Percentiles rank a stretch among this genome's conserved stretches.
Conservation (phyloP, 2,329 filamentous ascomycete species). For the Magnaporthiopsis incrustans region DNA sequence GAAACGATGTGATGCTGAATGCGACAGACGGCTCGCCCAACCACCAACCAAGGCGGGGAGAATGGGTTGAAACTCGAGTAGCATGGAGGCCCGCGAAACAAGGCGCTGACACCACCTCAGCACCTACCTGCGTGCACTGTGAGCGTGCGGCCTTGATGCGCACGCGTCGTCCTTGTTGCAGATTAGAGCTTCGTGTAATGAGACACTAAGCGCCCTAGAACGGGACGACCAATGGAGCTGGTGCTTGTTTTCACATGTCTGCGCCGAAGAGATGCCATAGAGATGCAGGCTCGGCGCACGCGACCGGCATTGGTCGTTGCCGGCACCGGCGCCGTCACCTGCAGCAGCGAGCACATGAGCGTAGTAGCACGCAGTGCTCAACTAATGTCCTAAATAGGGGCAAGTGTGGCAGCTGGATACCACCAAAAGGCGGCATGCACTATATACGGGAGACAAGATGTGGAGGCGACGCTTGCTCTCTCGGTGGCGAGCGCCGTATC, state of each 20-base stretch:
- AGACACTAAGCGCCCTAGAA: not conserved
- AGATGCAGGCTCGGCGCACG: not conserved
- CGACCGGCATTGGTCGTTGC: not conserved
- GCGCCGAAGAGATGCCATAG: too few relatives aligned
- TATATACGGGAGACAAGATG: not conserved
- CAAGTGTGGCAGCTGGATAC: not conserved
- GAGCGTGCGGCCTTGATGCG: not conserved
- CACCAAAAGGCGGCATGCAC: not conserved
- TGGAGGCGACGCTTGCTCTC: not conserved
- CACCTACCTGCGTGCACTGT: not conserved
- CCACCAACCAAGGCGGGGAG: not conserved
- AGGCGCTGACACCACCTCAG: not conserved
- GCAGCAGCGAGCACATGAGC: not conserved
- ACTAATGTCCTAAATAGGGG: not conserved
- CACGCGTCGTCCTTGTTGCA: too few relatives aligned
- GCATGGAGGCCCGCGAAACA: not conserved
- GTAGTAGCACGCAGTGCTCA: not conserved
- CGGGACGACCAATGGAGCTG: not conserved
- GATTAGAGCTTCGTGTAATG: too few relatives aligned
- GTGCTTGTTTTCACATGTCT: not conserved
- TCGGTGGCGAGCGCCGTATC: not conserved
- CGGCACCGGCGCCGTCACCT: not conserved
- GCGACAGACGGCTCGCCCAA: not conserved
- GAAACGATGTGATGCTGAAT: not conserved
- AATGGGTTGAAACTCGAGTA: not conserved